Conservation (phyloP, 306 rosid genomes). For the Cicer cuneatum region DNA sequence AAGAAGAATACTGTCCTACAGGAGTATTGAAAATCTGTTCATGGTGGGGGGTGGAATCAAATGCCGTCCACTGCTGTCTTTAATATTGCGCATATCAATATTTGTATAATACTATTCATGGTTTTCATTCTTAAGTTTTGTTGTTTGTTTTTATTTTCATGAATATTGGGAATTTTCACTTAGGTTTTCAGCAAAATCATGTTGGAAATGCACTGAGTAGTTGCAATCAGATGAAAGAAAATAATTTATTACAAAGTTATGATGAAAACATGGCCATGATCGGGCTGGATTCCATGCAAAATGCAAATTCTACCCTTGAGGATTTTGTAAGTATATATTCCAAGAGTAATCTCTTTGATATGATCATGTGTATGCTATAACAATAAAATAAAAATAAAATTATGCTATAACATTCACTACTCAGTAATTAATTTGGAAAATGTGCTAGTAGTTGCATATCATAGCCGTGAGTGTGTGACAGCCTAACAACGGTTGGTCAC, state of each 20-base stretch:
- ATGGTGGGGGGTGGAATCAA: neutral
- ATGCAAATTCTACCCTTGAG: constrained; percentile 90
- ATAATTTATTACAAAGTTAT: constrained; percentile 38
- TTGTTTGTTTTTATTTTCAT: constrained; percentile 22
- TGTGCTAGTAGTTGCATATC: constrained; percentile 26
- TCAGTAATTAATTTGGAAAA: constrained; percentile 28
- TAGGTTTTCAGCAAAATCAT: constrained; percentile 55
- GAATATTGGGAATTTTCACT: constrained; percentile 16
- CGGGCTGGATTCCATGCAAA: constrained; percentile 79
- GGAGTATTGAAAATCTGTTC: constrained; percentile 7
- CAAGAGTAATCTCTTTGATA: constrained; percentile 22
- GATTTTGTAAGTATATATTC: constrained; percentile 76
- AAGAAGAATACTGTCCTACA: neutral
- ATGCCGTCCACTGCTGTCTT: constrained; percentile 8
- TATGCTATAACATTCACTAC: neutral
- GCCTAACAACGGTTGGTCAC: constrained; percentile 1
- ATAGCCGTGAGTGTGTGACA: neutral
- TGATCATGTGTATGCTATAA: constrained; percentile 5
- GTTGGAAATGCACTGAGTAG: constrained; percentile 46
- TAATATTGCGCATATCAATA: neutral
- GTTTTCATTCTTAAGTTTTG: constrained; percentile 28
- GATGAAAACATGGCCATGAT: constrained; percentile 59
- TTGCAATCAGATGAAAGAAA: constrained; percentile 42
- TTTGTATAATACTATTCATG: constrained; percentile 1
- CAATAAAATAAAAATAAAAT: neutral